These are phyloP conservation scores for Gossypium ekmanianum DNA, from an alignment of 345 rosid species.

Conservation along the genomic window DNA sequence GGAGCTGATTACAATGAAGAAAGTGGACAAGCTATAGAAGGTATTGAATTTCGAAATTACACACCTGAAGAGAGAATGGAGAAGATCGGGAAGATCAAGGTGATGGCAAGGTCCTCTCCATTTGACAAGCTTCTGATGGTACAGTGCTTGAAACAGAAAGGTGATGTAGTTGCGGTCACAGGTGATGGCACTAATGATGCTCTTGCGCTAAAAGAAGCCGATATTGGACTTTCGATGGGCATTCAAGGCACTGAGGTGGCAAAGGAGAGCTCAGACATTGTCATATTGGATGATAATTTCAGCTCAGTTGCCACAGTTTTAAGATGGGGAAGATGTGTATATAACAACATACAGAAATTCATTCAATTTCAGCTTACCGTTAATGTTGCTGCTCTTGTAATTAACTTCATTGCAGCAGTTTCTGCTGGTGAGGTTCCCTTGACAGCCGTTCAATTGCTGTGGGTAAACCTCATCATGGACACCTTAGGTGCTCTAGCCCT, in stretches of 20 bases:
- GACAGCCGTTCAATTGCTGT: conserved; percentile 53
- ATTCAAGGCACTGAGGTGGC: conserved; percentile 66
- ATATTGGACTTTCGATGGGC: conserved; percentile 66
- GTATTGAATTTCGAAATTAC: conserved; percentile 50
- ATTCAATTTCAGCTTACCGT: conserved; percentile 68
- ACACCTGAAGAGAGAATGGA: conserved; percentile 43
- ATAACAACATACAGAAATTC: conserved; percentile 59
- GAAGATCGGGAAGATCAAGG: conserved; percentile 47
- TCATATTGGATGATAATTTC: conserved; percentile 58
- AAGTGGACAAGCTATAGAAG: conserved; percentile 45
- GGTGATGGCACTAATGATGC: conserved; percentile 71
- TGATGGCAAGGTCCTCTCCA: conserved; percentile 74
- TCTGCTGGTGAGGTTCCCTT: conserved; percentile 59
- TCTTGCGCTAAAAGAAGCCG: conserved; percentile 60
- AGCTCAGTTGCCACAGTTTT: conserved; percentile 53
- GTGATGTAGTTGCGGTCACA: conserved; percentile 62
- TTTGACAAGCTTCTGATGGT: conserved; percentile 72
- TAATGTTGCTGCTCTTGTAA: conserved; percentile 55
- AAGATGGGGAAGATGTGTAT: conserved; percentile 63
- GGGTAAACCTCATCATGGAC: conserved; percentile 74
- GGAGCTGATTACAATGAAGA: conserved; percentile 27
- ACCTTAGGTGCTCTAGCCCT: conserved; percentile 67
- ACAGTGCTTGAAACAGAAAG: conserved; percentile 53
- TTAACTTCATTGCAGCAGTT: conserved; percentile 56
- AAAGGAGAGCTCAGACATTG: conserved; percentile 65